These are phyloP conservation scores for Cenchrus purpureus DNA, from an alignment of 176 grass and related monocot species.

Conservation along the genomic window DNA sequence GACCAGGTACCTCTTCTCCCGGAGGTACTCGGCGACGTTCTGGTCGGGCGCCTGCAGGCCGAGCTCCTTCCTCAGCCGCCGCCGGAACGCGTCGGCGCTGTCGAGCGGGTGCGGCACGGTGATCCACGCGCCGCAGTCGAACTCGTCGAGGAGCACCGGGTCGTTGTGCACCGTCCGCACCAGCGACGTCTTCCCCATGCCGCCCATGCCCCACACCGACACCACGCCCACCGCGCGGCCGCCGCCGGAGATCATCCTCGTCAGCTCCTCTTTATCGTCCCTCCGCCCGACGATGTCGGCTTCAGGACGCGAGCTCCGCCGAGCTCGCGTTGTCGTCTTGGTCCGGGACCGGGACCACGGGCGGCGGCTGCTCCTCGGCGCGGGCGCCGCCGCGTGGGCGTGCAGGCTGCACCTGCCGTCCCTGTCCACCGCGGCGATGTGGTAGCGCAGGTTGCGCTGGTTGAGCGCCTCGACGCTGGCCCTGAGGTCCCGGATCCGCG, in stretches of 20 bases:
- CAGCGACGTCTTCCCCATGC: constrained; percentile 45
- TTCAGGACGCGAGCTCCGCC: not conserved
- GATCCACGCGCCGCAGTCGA: constrained; percentile 47
- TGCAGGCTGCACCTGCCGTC: too few relatives aligned
- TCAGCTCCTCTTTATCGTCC: not conserved
- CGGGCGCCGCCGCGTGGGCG: not conserved
- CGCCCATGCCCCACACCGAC: constrained; percentile 47
- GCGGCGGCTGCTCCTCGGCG: not conserved
- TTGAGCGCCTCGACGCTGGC: constrained; percentile 40
- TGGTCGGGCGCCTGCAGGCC: not conserved
- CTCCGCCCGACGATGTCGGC: constrained; percentile 9
- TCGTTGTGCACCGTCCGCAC: constrained; percentile 34
- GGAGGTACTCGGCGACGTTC: not conserved
- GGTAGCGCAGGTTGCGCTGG: constrained; percentile 25
- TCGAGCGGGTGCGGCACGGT: constrained; percentile 45
- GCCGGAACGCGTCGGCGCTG: not conserved
- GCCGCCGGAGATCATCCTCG: not conserved
- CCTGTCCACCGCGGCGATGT: not conserved
- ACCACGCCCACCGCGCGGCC: not conserved
- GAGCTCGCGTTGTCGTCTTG: not conserved
- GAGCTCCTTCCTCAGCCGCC: constrained; percentile 15
- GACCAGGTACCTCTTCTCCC: constrained; percentile 15
- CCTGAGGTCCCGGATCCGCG: constrained; percentile 36
- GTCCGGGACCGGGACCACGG: not conserved
- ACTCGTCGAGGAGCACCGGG: not conserved